Conservation (phyloP, 345 rosid genomes). For the Linum usitatissimum region DNA sequence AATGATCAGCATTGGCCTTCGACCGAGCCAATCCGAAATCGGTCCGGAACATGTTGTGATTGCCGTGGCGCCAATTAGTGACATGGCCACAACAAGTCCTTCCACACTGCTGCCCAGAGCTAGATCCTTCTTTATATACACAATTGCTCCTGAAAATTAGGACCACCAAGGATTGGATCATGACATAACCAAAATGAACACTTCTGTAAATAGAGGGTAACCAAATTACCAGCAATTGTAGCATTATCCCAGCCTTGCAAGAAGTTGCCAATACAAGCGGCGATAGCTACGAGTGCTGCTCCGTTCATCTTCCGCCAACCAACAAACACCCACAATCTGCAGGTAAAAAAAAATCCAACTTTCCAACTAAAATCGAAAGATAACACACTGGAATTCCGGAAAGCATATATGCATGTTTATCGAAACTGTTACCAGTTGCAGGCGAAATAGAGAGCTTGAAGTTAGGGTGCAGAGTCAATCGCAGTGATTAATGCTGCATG, state of each 20-base stretch:
- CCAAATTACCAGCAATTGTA: conserved; percentile 73
- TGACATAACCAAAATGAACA: no score
- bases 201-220: not conserved
- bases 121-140: conserved; percentile 73
- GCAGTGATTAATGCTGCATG: no score
- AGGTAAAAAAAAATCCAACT: no score
- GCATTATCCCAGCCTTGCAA: conserved; percentile 99
- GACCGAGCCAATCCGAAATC: conserved; percentile 85
- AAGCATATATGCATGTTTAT: no score
- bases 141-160: conserved; percentile 55
- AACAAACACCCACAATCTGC: no score
- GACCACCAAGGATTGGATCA: not conserved
- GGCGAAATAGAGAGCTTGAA: no score
- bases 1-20: conserved; percentile 86
- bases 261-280: conserved; percentile 85
- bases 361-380: no score
- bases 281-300: conserved; percentile 82
- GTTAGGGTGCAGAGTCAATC: no score
- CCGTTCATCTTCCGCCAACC: conserved; percentile 42
- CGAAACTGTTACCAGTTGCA: no score
- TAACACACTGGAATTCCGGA: no score
- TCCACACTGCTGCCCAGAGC: conserved; percentile 49
- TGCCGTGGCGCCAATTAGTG: conserved; percentile 80
- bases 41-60: conserved; percentile 95
- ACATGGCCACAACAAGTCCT: conserved; percentile 93